Percentiles rank a stretch among this genome's conserved stretches.
Evolutionary conservation across 495 filamentous ascomycete genomes (phyloP).

Genomic region (Neurospora sp.): DNA sequence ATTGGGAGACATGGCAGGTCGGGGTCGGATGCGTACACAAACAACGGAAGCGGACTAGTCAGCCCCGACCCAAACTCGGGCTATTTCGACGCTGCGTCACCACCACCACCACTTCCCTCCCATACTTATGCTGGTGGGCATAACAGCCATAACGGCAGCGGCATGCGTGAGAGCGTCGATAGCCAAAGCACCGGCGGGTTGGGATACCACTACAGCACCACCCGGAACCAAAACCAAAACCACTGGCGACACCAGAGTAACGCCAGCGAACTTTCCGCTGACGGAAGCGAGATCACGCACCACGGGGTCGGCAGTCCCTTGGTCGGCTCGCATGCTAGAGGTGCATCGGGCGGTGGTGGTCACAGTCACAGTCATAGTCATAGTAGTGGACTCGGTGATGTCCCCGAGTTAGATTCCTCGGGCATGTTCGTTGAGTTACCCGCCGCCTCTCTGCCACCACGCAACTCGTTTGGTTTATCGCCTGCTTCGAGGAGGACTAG

Average conservation of each 20-base stretch:
- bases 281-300: conserved; percentile 19
- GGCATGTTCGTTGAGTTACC: conserved; percentile 13
- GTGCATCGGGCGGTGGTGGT: neutral
- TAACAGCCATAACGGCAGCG: conserved; percentile 1
- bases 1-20: conserved; percentile 9
- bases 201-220: conserved; percentile 6
- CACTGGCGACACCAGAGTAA: conserved; percentile 28
- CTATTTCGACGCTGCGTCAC: conserved; percentile 17
- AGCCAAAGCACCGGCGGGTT: conserved; percentile 14
- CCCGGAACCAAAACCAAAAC: neutral
- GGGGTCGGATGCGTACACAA: conserved; percentile 6
- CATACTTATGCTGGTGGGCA: neutral
- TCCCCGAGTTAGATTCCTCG: conserved; percentile 20
- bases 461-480: neutral
- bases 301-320: conserved; percentile 8
- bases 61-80: conserved; percentile 22
- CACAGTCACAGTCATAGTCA: neutral
- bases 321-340: neutral
- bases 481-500: neutral
- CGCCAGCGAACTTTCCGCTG: conserved; percentile 28
- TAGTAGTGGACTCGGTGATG: neutral
- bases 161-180: conserved; percentile 21
- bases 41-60: conserved; percentile 11
- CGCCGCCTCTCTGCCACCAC: neutral
- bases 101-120: conserved; percentile 1